A percentile compares a stretch with the other conserved stretches of the same genome.
Conservation (phyloP, 108 stramenopile genomes). For the Schizochytrium sp. region DNA sequence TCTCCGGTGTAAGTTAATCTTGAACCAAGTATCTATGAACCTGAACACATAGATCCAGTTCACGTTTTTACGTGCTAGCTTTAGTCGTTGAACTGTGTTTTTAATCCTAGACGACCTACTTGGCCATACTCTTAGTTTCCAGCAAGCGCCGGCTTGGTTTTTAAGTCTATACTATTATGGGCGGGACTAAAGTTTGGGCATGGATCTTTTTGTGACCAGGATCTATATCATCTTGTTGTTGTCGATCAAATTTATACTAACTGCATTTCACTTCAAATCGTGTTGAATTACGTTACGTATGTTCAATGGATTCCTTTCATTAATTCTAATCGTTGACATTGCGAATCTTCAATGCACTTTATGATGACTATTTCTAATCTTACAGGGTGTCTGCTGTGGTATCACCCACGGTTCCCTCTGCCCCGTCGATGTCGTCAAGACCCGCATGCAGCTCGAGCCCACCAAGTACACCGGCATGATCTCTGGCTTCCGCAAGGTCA, state of each 20-base stretch:
- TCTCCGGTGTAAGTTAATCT: conserved; percentile 74
- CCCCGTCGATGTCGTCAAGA: conserved; percentile 97
- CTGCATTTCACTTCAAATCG: too few species aligned
- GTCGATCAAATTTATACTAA: too few species aligned
- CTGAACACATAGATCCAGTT: background rate
- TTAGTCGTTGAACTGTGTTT: background rate
- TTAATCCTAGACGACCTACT: background rate
- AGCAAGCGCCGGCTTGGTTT: too few species aligned
- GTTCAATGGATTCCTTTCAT: too few species aligned
- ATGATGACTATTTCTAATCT: background rate
- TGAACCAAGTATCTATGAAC: background rate
- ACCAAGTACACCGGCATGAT: conserved; percentile 73
- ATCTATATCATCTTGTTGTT: too few species aligned
- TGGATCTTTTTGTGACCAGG: too few species aligned
- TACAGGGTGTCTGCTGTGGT: conserved; percentile 89
- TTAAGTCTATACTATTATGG: too few species aligned
- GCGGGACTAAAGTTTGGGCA: too few species aligned
- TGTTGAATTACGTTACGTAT: too few species aligned
- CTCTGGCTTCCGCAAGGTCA: conserved; percentile 89
- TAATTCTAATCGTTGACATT: too few species aligned
- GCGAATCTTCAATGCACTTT: too few species aligned
- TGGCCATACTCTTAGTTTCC: too few species aligned
- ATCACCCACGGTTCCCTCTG: conserved; percentile 94
- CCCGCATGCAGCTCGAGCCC: conserved; percentile 95
- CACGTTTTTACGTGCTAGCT: background rate